Conservation (phyloP, 192 early-diverging fungal genomes). For the Paraglomus brasilianum region DNA sequence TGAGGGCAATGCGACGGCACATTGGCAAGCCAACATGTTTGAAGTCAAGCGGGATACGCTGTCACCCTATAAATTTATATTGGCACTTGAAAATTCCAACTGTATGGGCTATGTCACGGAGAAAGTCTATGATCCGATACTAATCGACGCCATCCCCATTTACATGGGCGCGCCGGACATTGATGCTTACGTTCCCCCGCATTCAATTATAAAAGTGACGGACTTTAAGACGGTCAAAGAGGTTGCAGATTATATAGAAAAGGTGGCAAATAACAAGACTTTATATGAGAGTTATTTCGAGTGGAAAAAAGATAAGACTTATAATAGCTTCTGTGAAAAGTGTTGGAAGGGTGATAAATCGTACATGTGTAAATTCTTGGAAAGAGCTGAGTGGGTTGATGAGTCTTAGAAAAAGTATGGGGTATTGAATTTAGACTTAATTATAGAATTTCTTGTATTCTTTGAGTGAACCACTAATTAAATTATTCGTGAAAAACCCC, state of each 20-base stretch:
- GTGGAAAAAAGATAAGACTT: slow-evolving; percentile 14
- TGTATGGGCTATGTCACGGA: slow-evolving; percentile 40
- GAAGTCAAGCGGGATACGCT: slow-evolving; percentile 31
- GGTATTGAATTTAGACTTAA: too few relatives aligned
- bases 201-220: slow-evolving; percentile 25
- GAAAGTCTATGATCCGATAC: slow-evolving; percentile 37
- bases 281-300: slow-evolving; percentile 15
- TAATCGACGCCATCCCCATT: slow-evolving; percentile 35
- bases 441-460: too few relatives aligned
- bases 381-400: too few relatives aligned
- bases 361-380: not conserved
- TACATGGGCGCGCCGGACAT: slow-evolving; percentile 39
- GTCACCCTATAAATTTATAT: slow-evolving; percentile 25
- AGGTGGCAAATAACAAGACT: slow-evolving; percentile 1
- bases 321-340: slow-evolving; percentile 6
- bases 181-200: slow-evolving; percentile 35
- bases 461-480: too few relatives aligned
- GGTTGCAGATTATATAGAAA: not conserved
- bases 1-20: not conserved
- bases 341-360: not conserved
- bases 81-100: slow-evolving; percentile 37
- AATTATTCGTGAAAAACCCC: too few relatives aligned
- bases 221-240: slow-evolving; percentile 17
- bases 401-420: too few relatives aligned
- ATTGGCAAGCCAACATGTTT: not conserved